A percentile compares a stretch with the other conserved stretches of the same genome.
Conservation (phyloP, 164 flowering plant genomes). For the Aristolochia fimbriata region DNA sequence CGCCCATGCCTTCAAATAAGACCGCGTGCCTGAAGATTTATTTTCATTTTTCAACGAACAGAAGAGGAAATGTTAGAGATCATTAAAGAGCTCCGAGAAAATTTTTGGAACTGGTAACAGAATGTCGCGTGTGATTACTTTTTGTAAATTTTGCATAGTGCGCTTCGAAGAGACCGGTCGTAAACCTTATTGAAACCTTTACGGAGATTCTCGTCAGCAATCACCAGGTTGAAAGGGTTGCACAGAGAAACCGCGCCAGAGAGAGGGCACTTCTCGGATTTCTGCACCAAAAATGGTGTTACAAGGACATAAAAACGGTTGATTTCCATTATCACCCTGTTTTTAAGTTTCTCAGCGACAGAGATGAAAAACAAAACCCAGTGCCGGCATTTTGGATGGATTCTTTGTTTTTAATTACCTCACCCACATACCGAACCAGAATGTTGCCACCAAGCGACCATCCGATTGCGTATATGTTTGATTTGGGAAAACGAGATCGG, state of each 20-base stretch:
- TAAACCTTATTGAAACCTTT: conserved; percentile 85
- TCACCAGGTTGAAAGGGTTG: conserved; percentile 86
- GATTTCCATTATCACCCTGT: too few relatives aligned
- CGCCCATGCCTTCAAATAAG: conserved; percentile 72
- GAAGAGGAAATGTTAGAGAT: too few relatives aligned
- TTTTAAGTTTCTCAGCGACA: neutral
- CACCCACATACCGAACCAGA: conserved; percentile 85
- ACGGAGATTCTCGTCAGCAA: conserved; percentile 78
- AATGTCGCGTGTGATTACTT: conserved; percentile 27
- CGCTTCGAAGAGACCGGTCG: conserved; percentile 65
- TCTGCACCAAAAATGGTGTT: conserved; percentile 35
- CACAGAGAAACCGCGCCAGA: conserved; percentile 90
- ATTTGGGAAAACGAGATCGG: conserved; percentile 46
- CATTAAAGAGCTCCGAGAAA: too few relatives aligned
- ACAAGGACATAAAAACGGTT: neutral
- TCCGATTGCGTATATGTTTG: conserved; percentile 79
- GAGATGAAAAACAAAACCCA: neutral
- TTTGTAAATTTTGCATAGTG: conserved; percentile 65
- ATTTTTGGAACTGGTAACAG: too few relatives aligned
- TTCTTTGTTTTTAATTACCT: too few relatives aligned
- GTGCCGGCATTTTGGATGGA: neutral
- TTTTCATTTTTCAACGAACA: neutral
- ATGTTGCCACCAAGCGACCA: conserved; percentile 99
- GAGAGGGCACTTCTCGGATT: conserved; percentile 61
- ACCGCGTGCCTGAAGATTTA: conserved; percentile 58